Base-by-base conservation (phyloP, 805 yeast species). In the Candida maris region DNA sequence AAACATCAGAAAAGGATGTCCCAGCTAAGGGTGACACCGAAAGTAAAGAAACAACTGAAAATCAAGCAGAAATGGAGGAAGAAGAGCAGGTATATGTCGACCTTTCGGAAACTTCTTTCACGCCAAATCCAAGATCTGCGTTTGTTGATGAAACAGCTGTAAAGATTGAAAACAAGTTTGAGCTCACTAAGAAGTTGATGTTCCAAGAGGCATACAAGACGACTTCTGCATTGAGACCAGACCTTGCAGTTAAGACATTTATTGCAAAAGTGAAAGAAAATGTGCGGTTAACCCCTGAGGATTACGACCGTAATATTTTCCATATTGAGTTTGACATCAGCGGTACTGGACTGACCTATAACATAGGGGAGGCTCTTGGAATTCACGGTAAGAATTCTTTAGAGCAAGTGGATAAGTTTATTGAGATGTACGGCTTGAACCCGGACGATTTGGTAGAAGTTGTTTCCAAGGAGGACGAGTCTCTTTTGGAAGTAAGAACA, bases 351-450 rank as follows among this genome's bases (percentile, higher is more conserved):
- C 70, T 91, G 57, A 85, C 78, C 33, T 91, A 91, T 59, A 93
- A 81, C 46, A 87, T 91, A 56, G 97, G 97, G 59, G 97, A 91
- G 70, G 96, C 97, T 15, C 75, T 91, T 42, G 97, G 97, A 55
- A 77, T 91, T 42, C 97, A 91, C 54, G 96, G 95, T 32, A 80
- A 91, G 56, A 91, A 91, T 67, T 73, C 78, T 50, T 59, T 70
- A 27, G 72, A 65, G 13, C 73, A 68, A 25, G 96, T 89, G 35
- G 74, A 69, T 30, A 71, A 72, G 46, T 91, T 91, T 63, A 71
- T 91, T 49, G 52, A 68, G 15, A 71, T 68, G 55, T 91, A 88
- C 56, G 88, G 85, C 3, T 67, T 88, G 38, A 71, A 82, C 41
- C 80, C 83, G 34, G 72, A 83, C 41, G 75, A 79, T 16, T 59